These are phyloP conservation scores for Pseudotulostoma volvatum DNA, from an alignment of 495 filamentous ascomycete species.

Conservation along the genomic window DNA sequence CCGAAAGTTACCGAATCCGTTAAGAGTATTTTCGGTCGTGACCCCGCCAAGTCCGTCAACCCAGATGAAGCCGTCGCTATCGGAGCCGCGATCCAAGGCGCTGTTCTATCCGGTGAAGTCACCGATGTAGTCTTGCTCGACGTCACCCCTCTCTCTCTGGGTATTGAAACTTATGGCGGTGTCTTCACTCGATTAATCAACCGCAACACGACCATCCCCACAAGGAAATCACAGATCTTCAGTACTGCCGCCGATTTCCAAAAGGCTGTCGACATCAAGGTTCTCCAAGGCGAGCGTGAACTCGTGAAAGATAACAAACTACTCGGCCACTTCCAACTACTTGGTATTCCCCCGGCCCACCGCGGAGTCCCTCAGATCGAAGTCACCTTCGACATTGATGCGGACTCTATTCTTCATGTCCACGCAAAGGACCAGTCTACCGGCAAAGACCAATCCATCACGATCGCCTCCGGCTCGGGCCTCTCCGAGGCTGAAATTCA, in stretches of 20 bases:
- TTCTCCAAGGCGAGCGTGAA: conserved; percentile 99
- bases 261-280: conserved; percentile 99
- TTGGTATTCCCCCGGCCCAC: conserved; percentile 93
- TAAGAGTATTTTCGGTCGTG: conserved; percentile 93
- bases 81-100: conserved; percentile 95
- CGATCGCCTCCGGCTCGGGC: conserved; percentile 95
- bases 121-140: conserved; percentile 93
- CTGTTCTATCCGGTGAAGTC: conserved; percentile 89
- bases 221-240: conserved; percentile 98
- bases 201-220: conserved; percentile 98
- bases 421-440: conserved; percentile 99
- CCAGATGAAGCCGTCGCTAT: conserved; percentile 98
- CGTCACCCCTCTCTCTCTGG: conserved; percentile 92
- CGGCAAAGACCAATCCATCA: conserved; percentile 99
- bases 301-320: conserved; percentile 98
- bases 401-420: conserved; percentile 97
- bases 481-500: conserved; percentile 89
- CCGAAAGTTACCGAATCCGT: conserved; percentile 97
- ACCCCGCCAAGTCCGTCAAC: conserved; percentile 97
- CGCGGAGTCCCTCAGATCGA: conserved; percentile 96
- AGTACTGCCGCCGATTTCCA: conserved; percentile 98
- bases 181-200: conserved; percentile 99
- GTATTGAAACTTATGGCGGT: conserved; percentile 98
- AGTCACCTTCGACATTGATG: conserved; percentile 99
- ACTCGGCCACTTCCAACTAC: conserved; percentile 98